phyloP scores from a whole-genome alignment of 306 rosid genomes.

The Cicer bijugum region DNA sequence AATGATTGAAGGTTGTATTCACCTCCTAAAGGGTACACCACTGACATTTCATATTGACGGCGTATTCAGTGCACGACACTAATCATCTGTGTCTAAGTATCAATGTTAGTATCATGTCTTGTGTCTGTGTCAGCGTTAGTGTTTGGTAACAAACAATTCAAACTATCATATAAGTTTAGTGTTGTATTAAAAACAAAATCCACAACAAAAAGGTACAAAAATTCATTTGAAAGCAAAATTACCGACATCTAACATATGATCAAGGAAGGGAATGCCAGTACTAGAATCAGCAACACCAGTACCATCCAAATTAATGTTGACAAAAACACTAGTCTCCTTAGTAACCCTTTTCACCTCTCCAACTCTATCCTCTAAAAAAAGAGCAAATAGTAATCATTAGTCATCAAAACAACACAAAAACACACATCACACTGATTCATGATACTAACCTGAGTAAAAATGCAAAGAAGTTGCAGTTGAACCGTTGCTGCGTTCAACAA shows the following conservation, averaged over 20 bases:
- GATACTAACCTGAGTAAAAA: constrained; percentile 45
- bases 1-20: too few species aligned
- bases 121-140: not conserved
- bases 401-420: not conserved
- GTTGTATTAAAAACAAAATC: not conserved
- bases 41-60: too few species aligned
- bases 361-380: constrained; percentile 63
- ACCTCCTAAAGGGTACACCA: too few species aligned
- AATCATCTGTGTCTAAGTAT: not conserved
- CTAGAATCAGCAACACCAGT: constrained; percentile 71
- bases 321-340: constrained; percentile 76
- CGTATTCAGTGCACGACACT: too few species aligned
- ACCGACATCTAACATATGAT: constrained; percentile 93
- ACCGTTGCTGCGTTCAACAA: constrained; percentile 48
- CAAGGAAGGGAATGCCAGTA: constrained; percentile 91
- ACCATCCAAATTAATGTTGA: constrained; percentile 86
- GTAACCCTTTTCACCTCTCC: constrained; percentile 91
- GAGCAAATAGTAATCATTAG: constrained; percentile 1
- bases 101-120: not conserved
- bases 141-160: too few species aligned
- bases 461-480: constrained; percentile 49
- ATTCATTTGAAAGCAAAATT: constrained; percentile 3
- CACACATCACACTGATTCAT: not conserved
- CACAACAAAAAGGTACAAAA: not conserved
- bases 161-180: not conserved